Evolutionary conservation across 257 asterid genomes (phyloP), one percentile per base, ranked within the genome.

Genomic region (Solanum bulbocastanum): DNA sequence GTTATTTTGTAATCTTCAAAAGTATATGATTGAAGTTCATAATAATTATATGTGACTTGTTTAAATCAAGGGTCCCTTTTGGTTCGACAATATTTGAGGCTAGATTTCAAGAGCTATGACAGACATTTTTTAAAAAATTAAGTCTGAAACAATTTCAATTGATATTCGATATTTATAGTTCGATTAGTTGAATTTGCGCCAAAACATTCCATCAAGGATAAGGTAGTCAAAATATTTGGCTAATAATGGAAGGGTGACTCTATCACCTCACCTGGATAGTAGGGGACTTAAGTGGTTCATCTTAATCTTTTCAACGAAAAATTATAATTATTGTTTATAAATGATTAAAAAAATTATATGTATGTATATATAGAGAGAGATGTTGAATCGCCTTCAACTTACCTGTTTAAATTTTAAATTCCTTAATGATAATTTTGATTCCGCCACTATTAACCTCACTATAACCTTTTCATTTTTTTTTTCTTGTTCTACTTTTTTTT

Each of bases 51-150:
- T 39, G 22, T 8, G 84, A 78, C 65, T 40, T 78, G 84, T 78
- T 40, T 78, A 78, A n/a, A 42, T 78, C 84, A 78, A 42, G 62
- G 62, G 84, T 42, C 84, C 84, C 84, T 42, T 78, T 40, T 25
- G 44, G 39, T 78, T 52, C 22, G 6, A 18, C 23, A 25, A 78
- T 42, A 42, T 56, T 78, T 78, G 37, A 25, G 62, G 12, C 84
- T n/a, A 40, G 58, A 76, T 76, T 42, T n/a, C 60, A 40, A 23
- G 15, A n/a, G 37, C 84, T 40, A 40, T 76, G 37, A 12, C 15
- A 40, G 5, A 12, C 20, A 8, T 3, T 12, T 7, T 39, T 36
- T 12, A 0, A 22, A 7, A 12, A 39, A 14, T 39, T 39, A 37
- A 75, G 3, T n/a, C 7, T 12, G 1, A 36, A 73, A 37, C 37